These are phyloP conservation scores for Penicillium thymicola DNA, from an alignment of 2,329 filamentous ascomycete genomes.

Conservation along the genomic window DNA sequence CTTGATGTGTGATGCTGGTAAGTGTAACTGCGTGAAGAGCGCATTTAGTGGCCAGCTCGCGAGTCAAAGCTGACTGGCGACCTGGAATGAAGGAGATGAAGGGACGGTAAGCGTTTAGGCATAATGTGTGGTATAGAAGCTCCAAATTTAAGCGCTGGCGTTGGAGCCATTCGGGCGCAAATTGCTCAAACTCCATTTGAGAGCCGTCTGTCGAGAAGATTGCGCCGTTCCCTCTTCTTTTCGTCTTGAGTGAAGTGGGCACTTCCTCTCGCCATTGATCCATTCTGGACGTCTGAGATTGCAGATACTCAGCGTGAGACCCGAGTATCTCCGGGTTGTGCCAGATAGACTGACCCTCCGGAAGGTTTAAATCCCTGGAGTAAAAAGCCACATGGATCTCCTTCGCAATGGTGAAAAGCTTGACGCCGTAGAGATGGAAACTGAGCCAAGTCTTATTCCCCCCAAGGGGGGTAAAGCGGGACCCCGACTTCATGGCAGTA, in stretches of 20 bases:
- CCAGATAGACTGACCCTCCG: neutral
- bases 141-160: neutral
- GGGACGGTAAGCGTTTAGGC: neutral
- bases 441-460: neutral
- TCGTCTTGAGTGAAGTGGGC: neutral
- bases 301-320: neutral
- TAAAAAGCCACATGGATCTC: neutral
- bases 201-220: neutral
- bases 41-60: neutral
- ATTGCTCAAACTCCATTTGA: neutral
- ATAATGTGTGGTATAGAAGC: neutral
- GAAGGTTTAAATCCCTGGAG: neutral
- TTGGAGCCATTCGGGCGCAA: neutral
- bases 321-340: neutral
- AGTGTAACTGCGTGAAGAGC: neutral
- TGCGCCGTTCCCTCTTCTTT: neutral
- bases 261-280: neutral
- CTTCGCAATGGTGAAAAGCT: neutral
- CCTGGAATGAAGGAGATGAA: neutral
- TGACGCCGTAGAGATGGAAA: neutral
- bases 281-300: neutral
- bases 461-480: neutral
- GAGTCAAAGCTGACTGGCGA: neutral
- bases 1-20: neutral
- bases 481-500: neutral